These are phyloP conservation scores for Geotrichum bryndzae DNA, from an alignment of 1,139 yeast species.

Conservation along the genomic window DNA sequence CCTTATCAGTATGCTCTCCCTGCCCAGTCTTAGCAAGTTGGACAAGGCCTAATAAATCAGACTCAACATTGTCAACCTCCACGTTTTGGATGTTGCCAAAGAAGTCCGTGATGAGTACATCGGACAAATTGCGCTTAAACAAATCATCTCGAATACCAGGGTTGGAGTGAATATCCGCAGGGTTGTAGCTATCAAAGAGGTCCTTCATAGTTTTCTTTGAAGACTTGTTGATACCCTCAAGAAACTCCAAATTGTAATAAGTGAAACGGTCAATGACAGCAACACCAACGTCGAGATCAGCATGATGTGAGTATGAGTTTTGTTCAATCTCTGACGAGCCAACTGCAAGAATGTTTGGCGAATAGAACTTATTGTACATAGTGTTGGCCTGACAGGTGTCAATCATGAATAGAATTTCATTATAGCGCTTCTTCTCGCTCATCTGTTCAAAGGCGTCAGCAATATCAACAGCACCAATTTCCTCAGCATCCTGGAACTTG, in stretches of 20 bases:
- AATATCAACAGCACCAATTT: slow-evolving; percentile 87
- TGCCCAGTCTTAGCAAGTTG: background rate
- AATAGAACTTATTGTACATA: slow-evolving; percentile 86
- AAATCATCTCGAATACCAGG: slow-evolving; percentile 87
- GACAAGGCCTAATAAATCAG: slow-evolving; percentile 11
- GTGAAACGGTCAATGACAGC: slow-evolving; percentile 97
- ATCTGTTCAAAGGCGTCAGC: slow-evolving; percentile 97
- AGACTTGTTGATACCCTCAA: slow-evolving; percentile 70
- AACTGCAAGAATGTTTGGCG: slow-evolving; percentile 88
- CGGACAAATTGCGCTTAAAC: slow-evolving; percentile 58
- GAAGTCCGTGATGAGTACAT: slow-evolving; percentile 82
- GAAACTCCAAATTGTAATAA: slow-evolving; percentile 79
- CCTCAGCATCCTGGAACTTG: slow-evolving; percentile 97
- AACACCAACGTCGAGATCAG: slow-evolving; percentile 93
- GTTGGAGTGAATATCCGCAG: slow-evolving; percentile 79
- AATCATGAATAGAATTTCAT: slow-evolving; percentile 93
- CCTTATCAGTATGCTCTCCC: background rate
- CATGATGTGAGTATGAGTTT: slow-evolving; percentile 90
- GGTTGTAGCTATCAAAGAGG: slow-evolving; percentile 75
- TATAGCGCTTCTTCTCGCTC: slow-evolving; percentile 92
- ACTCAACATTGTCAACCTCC: slow-evolving; percentile 54
- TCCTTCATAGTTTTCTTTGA: slow-evolving; percentile 74
- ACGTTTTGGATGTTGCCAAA: slow-evolving; percentile 91
- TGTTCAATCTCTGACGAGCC: slow-evolving; percentile 91
- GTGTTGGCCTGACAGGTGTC: slow-evolving; percentile 99